Conservation (phyloP, 2,329 filamentous ascomycete species). For the Colletotrichum navitas region DNA sequence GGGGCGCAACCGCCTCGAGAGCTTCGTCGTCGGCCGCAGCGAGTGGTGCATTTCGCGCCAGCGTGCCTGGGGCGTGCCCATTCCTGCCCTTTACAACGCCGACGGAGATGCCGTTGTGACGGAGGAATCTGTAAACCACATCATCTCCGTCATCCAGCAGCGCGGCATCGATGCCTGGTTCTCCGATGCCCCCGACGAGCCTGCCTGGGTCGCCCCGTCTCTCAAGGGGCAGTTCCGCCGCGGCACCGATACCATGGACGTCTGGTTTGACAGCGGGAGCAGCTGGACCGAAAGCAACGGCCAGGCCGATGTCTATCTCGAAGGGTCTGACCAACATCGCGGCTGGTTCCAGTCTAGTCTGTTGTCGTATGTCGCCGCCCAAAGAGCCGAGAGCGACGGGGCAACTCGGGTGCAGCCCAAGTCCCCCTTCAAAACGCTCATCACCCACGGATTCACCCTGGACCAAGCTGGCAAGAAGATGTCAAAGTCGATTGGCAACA, state of each 20-base stretch:
- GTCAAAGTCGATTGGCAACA: slow-evolving; percentile 97
- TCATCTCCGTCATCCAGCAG: slow-evolving; percentile 81
- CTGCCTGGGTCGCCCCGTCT: slow-evolving; percentile 79
- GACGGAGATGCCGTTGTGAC: slow-evolving; percentile 83
- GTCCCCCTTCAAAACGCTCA: slow-evolving; percentile 87
- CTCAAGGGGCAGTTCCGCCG: slow-evolving; percentile 75
- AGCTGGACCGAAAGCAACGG: slow-evolving; percentile 78
- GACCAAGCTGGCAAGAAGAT: slow-evolving; percentile 95
- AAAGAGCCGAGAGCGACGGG: slow-evolving; percentile 53
- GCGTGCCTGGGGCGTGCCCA: slow-evolving; percentile 95
- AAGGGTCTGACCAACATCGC: slow-evolving; percentile 95
- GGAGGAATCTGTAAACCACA: slow-evolving; percentile 83
- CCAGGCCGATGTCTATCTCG: slow-evolving; percentile 88
- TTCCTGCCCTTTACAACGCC: slow-evolving; percentile 86
- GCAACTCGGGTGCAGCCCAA: slow-evolving; percentile 47
- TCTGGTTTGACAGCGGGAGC: slow-evolving; percentile 98
- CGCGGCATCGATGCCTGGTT: slow-evolving; percentile 95
- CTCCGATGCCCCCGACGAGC: slow-evolving; percentile 82
- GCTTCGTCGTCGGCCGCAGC: slow-evolving; percentile 87
- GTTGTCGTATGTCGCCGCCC: slow-evolving; percentile 82
- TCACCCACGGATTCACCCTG: slow-evolving; percentile 95
- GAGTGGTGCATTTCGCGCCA: slow-evolving; percentile 99
- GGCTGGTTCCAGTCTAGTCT: slow-evolving; percentile 99
- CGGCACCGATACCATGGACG: slow-evolving; percentile 97
- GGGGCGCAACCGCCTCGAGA: slow-evolving; percentile 81